phyloP scores from a whole-genome alignment of 345 rosid genomes.

The sweet orange (Citrus sinensis) region DNA sequence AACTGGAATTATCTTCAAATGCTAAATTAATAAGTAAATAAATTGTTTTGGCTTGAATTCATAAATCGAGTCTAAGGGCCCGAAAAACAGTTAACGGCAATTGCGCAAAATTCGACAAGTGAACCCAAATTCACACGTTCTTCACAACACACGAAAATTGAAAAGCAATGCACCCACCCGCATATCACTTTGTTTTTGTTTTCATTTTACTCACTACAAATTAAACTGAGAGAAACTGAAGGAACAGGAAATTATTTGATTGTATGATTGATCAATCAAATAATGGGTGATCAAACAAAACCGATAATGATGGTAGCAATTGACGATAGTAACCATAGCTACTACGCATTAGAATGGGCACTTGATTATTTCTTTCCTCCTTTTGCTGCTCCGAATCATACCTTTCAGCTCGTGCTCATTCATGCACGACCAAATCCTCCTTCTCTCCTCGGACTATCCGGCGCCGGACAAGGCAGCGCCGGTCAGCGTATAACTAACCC shows the following conservation, averaged over 20 bases:
- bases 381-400: conserved; percentile 22
- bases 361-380: conserved; percentile 51
- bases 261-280: background rate
- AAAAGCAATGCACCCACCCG: background rate
- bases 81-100: background rate
- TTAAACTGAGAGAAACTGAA: background rate
- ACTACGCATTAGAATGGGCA: conserved; percentile 51
- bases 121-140: background rate
- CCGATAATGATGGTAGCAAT: conserved; percentile 44
- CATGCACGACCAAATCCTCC: conserved; percentile 38
- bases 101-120: background rate
- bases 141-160: background rate
- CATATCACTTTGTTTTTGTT: background rate
- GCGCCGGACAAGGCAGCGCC: conserved; percentile 27
- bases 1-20: too few species aligned
- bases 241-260: background rate
- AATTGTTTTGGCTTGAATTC: background rate
- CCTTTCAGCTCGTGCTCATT: conserved; percentile 46
- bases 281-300: conserved; percentile 20
- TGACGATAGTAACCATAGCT: conserved; percentile 50
- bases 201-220: background rate
- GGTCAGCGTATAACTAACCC: background rate
- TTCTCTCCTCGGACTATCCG: conserved; percentile 31
- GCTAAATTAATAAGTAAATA: background rate
- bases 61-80: background rate